Evolutionary conservation across 2,329 filamentous ascomycete genomes (phyloP).

Genomic region (Pseudocercospora fuligena): DNA sequence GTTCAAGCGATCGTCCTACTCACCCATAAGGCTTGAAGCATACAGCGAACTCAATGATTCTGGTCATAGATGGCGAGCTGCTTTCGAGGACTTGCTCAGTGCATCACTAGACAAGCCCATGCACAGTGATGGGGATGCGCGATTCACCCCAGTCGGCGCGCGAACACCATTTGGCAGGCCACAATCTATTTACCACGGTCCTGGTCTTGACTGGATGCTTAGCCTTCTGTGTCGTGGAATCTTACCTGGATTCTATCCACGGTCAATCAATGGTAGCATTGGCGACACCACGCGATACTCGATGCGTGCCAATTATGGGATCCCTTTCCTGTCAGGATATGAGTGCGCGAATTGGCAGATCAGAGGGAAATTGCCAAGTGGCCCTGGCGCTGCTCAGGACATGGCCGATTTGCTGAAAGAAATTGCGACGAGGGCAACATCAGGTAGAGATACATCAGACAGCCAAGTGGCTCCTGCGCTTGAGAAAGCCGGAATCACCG

Average conservation of each 20-base stretch:
- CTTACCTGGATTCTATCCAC: constrained; percentile 39
- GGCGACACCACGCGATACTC: neutral
- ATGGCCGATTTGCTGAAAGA: constrained; percentile 25
- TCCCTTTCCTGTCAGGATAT: neutral
- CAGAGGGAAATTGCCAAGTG: neutral
- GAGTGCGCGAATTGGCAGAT: neutral
- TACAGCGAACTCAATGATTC: constrained; percentile 43
- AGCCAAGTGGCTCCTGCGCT: neutral
- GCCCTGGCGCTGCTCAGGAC: constrained; percentile 3
- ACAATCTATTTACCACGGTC: constrained; percentile 34
- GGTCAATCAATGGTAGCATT: neutral
- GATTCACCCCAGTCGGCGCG: constrained; percentile 17
- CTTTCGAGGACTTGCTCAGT: constrained; percentile 63
- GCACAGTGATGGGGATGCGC: constrained; percentile 24
- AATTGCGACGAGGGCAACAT: constrained; percentile 25
- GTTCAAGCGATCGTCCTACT: constrained; percentile 56
- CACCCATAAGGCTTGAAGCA: constrained; percentile 59
- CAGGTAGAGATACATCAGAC: constrained; percentile 16
- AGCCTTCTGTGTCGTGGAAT: constrained; percentile 43
- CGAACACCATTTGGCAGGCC: constrained; percentile 24
- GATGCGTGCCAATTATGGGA: neutral
- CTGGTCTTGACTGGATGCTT: constrained; percentile 44
- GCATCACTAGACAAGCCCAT: constrained; percentile 45
- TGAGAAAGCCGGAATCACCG: constrained; percentile 32
- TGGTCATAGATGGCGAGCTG: constrained; percentile 58